These are phyloP conservation scores for Debaryomyces sp. DNA, from an alignment of 1,139 yeast species.

Conservation along the genomic window DNA sequence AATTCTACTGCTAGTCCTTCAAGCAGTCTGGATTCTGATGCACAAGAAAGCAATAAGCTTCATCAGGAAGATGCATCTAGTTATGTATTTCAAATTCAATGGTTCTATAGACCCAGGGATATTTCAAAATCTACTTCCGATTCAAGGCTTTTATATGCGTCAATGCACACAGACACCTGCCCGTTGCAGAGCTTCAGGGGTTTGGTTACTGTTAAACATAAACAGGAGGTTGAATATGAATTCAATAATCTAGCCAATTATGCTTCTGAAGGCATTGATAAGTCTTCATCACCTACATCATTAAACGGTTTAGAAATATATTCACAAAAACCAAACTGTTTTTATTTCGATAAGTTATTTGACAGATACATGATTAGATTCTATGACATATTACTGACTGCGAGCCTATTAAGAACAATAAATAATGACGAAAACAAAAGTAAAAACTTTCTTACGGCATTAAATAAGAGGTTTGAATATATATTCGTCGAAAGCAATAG, in stretches of 20 bases:
- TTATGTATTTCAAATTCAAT: constrained; percentile 72
- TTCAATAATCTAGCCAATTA: constrained; percentile 9
- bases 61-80: constrained; percentile 37
- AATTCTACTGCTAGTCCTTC: neutral
- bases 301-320: constrained; percentile 46
- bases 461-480: constrained; percentile 69
- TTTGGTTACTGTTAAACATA: constrained; percentile 66
- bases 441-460: constrained; percentile 57
- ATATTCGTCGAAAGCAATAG: constrained; percentile 77
- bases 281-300: constrained; percentile 22
- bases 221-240: constrained; percentile 60
- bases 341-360: constrained; percentile 84
- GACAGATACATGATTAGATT: constrained; percentile 85
- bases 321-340: constrained; percentile 62
- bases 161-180: constrained; percentile 86
- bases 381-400: constrained; percentile 63
- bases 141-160: constrained; percentile 76
- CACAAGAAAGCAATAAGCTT: neutral
- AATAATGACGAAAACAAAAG: constrained; percentile 58
- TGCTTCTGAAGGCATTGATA: constrained; percentile 9
- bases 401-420: constrained; percentile 52
- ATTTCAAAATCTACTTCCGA: constrained; percentile 69
- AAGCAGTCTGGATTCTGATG: neutral
- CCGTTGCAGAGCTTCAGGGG: constrained; percentile 82
- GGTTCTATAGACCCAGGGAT: constrained; percentile 92